Base-by-base conservation (phyloP, 108 stramenopile species). In the Skeletonema costatum region DNA sequence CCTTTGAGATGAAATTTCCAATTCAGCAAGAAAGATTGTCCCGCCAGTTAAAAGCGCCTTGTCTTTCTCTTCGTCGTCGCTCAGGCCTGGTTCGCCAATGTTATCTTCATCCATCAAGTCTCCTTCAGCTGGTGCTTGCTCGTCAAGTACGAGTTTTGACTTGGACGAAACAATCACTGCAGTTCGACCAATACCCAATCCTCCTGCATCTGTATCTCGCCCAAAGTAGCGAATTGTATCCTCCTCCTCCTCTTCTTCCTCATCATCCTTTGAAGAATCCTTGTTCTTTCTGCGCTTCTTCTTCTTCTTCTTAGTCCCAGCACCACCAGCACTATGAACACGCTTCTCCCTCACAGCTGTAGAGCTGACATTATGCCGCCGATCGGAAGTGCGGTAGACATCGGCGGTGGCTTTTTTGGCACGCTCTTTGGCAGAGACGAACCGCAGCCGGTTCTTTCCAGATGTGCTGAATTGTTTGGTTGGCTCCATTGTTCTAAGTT, bases 361-460 rank as follows among this genome's bases (percentile, higher is more conserved):
- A n/a, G 94, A 86, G 42, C 85, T 91, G 42, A 81, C 85, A 4
- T 86, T 87, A 60, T 80, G 68, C 31, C 86, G 82, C 13, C 88
- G 82, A 66, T 92, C 88, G 78, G 86, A 86, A 42, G 71, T 74
- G 17, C 94, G 92, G 74, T 92, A 95, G 29, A 93, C 90, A 85
- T 95, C 94, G 19, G 94, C 92, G 35, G 86, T 90, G 17, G 92
- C 92, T 51, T 62, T 65, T 70, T 93, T 91, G 42, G 90, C 75
- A 30, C 92, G 84, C 71, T 89, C 77, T 68, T 87, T 90, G 19
- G 87, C 71, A 29, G 90, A 88, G 25, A 87, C 79, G 68, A 88
- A 95, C 3, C 86, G 81, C 36, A 95, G 78, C 32, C 92, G 88
- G 65, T 92, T 95, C 60, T 90, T 93, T 31, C 87, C 87, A 14